Percentiles rank a stretch among this genome's conserved stretches.
phyloP scores from a whole-genome alignment of 306 rosid species.

The cucumber (Cucumis sativus) region DNA sequence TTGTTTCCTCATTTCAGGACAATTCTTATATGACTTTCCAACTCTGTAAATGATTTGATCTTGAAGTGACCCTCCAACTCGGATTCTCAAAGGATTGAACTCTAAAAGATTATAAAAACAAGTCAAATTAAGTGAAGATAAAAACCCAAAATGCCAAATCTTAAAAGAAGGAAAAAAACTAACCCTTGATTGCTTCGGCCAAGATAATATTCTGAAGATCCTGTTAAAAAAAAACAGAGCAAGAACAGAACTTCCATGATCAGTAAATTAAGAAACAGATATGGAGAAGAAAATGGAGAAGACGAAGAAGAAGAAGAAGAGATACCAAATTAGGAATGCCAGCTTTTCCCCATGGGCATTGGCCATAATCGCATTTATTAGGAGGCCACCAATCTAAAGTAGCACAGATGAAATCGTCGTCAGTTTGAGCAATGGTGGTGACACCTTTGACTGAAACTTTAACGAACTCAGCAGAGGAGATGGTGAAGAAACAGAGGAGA shows the following conservation, averaged over 20 bases:
- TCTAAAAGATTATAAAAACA: not conserved
- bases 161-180: not conserved
- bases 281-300: not conserved
- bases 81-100: constrained; percentile 37
- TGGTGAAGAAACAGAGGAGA: constrained; percentile 8
- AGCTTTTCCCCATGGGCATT: constrained; percentile 45
- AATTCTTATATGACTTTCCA: constrained; percentile 12
- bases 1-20: constrained; percentile 15
- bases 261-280: not conserved
- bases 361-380: constrained; percentile 38
- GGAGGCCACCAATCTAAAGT: constrained; percentile 71
- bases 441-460: constrained; percentile 23
- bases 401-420: constrained; percentile 50
- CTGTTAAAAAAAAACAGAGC: constrained; percentile 14
- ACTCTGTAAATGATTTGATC: constrained; percentile 43
- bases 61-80: constrained; percentile 65
- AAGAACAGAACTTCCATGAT: not conserved
- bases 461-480: constrained; percentile 17
- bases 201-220: constrained; percentile 38
- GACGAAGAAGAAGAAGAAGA: not conserved
- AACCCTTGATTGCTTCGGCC: constrained; percentile 44
- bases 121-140: not conserved
- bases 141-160: not conserved
- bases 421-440: constrained; percentile 31
- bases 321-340: constrained; percentile 38